Conservation (phyloP, 2,329 filamentous ascomycete genomes). For the Penicillium crustosum region DNA sequence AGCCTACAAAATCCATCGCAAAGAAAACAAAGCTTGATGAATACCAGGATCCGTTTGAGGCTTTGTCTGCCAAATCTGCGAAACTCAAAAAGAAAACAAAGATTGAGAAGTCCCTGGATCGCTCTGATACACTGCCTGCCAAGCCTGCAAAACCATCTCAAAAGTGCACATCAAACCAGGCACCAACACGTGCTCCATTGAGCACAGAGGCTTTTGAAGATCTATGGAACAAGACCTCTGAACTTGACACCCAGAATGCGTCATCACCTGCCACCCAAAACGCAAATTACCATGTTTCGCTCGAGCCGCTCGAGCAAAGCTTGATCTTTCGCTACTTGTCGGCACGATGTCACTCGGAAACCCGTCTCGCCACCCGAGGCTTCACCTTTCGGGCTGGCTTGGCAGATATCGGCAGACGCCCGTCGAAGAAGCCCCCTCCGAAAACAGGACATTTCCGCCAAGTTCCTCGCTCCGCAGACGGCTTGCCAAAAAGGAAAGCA, state of each 20-base stretch:
- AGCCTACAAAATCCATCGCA: not conserved
- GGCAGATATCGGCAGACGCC: not conserved
- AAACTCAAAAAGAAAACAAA: not conserved
- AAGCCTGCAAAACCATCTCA: not conserved
- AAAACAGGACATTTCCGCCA: conserved; percentile 6
- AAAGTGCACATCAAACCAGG: not conserved
- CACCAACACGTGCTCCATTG: not conserved
- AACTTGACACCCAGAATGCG: not conserved
- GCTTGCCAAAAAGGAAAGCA: conserved; percentile 22
- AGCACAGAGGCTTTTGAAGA: not conserved
- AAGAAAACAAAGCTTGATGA: not conserved
- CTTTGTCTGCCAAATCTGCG: not conserved
- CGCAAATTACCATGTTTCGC: not conserved
- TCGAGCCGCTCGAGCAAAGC: conserved; percentile 2
- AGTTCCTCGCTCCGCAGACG: not conserved
- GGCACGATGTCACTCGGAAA: conserved; percentile 9
- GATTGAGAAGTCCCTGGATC: not conserved
- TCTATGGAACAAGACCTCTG: not conserved
- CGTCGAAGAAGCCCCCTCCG: not conserved
- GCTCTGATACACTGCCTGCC: not conserved
- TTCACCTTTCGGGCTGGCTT: not conserved
- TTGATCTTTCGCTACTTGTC: conserved; percentile 9
- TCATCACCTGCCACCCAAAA: not conserved
- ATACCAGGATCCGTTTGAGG: not conserved
- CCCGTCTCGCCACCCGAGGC: conserved; percentile 1